Evolutionary conservation across 768 basidiomycete genomes (phyloP), one percentile per base, ranked within the genome.

Genomic region (Krasilnikovozyma curviuscula): DNA sequence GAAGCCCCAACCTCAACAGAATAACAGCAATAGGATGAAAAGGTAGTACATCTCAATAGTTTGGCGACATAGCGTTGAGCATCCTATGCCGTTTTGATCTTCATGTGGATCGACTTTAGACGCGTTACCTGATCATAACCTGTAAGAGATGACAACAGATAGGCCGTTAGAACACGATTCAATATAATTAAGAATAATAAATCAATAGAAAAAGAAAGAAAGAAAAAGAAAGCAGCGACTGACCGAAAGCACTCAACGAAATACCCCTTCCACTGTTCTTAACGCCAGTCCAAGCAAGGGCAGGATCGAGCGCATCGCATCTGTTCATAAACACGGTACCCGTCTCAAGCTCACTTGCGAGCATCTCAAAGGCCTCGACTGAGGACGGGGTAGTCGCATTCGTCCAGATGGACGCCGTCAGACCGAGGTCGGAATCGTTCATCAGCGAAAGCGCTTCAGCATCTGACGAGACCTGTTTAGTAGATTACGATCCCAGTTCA

Each of bases 331-430:
- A 97, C 6, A 97, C 86, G 0, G 89, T 98, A 3, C 93, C 93
- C 0, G 81, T 77, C 49, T 89, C 77, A 28, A 97, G 63, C 53
- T 75, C 72, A 42, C 81, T 77, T 7, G 71, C 75, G 23, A 91
- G 67, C 40, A 61, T 64, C 48, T 78, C 57, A 66, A 95, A 93
- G 0, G 73, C 77, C 53, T 81, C 54, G 38, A 62, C 72, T 0
- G 81, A 83, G n/a, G 72, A 72, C 0, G 70, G 63, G 49, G 76
- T 72, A 3, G 65, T 66, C 25, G 72, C 70, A 56, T 83, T 73
- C 1, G 93, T 95, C 93, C 91, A 98, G 28, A 98, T 63, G 16
- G 85, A 88, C 4, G 84, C 85, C 1, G 91, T 98, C 19, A 98
- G 71, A 13, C 93, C 93, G 60, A 89, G 97, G 0, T 75, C 75